Evolutionary conservation across 2,329 filamentous ascomycete species (phyloP).

Genomic region (Colletotrichum falcatum): DNA sequence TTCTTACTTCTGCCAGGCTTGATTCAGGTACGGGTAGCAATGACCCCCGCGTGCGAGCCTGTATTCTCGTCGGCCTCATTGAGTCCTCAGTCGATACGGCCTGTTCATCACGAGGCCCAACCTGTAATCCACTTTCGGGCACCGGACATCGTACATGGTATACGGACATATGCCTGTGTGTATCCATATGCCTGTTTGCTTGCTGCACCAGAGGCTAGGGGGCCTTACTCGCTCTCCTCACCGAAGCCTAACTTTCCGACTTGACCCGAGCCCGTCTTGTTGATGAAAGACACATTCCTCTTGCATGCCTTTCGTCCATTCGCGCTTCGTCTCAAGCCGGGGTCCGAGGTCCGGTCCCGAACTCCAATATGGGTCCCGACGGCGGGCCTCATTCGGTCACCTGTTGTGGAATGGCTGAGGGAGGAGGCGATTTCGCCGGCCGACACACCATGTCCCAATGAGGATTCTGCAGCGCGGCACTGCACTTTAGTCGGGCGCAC

Average conservation of each 20-base stretch:
- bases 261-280: background rate
- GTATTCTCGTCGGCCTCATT: background rate
- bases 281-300: background rate
- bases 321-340: background rate
- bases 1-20: background rate
- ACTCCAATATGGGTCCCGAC: background rate
- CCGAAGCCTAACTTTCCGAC: background rate
- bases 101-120: background rate
- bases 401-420: constrained; percentile 7
- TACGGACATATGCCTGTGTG: too few species aligned
- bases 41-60: background rate
- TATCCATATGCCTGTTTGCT: too few species aligned
- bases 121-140: background rate
- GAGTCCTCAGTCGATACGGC: background rate
- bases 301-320: background rate
- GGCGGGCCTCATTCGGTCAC: constrained; percentile 19
- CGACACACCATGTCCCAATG: background rate
- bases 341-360: background rate
- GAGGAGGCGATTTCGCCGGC: background rate
- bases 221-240: background rate
- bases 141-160: background rate
- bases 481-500: constrained; percentile 23
- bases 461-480: background rate
- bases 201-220: too few species aligned
- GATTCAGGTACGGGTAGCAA: background rate